A percentile compares a stretch with the other conserved stretches of the same genome.
Conservation (phyloP, 2,329 filamentous ascomycete genomes). For the Botrytis squamosa region DNA sequence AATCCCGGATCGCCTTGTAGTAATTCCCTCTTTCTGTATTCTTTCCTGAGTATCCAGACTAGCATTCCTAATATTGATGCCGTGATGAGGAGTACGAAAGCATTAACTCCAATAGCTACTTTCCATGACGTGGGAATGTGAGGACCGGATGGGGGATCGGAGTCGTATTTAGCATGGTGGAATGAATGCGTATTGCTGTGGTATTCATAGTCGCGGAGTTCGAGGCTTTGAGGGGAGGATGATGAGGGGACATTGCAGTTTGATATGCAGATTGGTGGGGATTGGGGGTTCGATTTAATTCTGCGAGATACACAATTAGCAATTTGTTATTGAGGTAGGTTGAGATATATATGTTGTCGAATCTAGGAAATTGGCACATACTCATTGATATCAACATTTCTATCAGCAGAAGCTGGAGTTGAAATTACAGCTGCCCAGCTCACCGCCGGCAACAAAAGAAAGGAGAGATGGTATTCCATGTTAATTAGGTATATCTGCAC, state of each 20-base stretch:
- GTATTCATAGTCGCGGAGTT: conserved; percentile 13
- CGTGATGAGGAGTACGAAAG: conserved; percentile 20
- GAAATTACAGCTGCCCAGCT: conserved; percentile 15
- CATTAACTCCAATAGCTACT: conserved; percentile 19
- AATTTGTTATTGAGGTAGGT: not conserved
- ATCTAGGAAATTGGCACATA: not conserved
- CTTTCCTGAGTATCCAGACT: conserved; percentile 14
- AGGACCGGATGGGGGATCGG: not conserved
- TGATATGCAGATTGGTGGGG: not conserved
- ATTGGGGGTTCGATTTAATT: not conserved
- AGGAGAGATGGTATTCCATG: conserved; percentile 16
- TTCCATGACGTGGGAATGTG: conserved; percentile 21
- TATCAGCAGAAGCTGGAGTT: not conserved
- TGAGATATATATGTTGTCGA: not conserved
- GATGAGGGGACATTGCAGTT: not conserved
- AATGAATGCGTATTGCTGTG: conserved; percentile 1
- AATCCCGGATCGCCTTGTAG: conserved; percentile 2
- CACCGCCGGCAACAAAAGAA: conserved; percentile 14
- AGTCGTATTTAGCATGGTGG: conserved; percentile 9
- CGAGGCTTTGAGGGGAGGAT: not conserved
- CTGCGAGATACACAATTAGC: conserved; percentile 2
- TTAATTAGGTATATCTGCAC: conserved; percentile 9
- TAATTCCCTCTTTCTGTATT: conserved; percentile 16
- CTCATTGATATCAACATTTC: not conserved
- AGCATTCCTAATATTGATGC: conserved; percentile 19